phyloP scores from a whole-genome alignment of 768 basidiomycete species.

The Tubosaeta sp. region DNA sequence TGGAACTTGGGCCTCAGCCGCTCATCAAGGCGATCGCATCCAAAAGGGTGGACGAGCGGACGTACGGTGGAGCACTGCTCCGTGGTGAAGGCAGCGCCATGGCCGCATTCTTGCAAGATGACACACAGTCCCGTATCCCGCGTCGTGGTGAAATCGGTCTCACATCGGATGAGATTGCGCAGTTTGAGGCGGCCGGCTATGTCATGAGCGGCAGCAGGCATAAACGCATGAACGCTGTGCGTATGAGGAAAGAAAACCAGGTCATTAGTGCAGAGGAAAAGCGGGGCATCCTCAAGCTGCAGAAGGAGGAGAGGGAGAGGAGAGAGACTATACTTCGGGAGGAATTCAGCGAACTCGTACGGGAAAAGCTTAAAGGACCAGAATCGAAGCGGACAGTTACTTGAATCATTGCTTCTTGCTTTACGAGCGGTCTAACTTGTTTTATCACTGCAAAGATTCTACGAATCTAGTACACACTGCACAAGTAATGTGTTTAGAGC shows the following conservation, averaged over 20 bases:
- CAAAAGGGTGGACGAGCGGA: constrained; percentile 70
- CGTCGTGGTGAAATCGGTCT: constrained; percentile 98
- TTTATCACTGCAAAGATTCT: not conserved
- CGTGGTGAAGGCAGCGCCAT: constrained; percentile 97
- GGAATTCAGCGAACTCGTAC: constrained; percentile 83
- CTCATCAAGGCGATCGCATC: constrained; percentile 37
- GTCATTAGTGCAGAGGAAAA: constrained; percentile 99
- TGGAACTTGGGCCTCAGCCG: constrained; percentile 82
- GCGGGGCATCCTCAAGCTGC: constrained; percentile 89
- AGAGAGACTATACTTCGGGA: constrained; percentile 85
- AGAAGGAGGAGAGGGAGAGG: constrained; percentile 90
- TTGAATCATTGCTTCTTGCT: not conserved
- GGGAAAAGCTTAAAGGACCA: constrained; percentile 63
- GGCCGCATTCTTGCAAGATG: constrained; percentile 92
- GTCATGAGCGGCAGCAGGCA: constrained; percentile 98
- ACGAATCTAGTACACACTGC: not conserved
- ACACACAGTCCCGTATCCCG: constrained; percentile 82
- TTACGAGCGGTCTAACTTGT: not conserved
- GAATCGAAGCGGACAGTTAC: constrained; percentile 22
- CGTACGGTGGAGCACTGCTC: constrained; percentile 85
- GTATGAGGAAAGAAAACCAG: constrained; percentile 99
- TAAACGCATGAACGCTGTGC: constrained; percentile 96
- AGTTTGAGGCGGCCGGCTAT: constrained; percentile 87
- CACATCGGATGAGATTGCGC: constrained; percentile 79
- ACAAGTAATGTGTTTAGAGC: constrained; percentile 35